phyloP scores from a whole-genome alignment of 1,284 basidiomycete species.

The Xanthoconium separans region DNA sequence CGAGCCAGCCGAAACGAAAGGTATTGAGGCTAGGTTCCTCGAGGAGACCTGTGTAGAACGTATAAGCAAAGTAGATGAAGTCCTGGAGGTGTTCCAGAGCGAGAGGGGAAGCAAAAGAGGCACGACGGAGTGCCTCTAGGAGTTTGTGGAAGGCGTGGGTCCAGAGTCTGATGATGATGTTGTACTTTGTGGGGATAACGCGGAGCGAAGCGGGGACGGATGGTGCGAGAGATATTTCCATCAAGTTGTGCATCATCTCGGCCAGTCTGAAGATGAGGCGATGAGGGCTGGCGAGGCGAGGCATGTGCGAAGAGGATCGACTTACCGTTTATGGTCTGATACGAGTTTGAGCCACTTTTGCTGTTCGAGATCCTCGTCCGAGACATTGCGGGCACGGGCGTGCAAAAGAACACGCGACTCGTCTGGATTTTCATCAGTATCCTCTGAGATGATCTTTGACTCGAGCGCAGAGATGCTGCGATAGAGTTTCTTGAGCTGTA shows the following conservation, averaged over 20 bases:
- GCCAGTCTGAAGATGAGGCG: conserved; percentile 58
- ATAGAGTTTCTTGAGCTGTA: conserved; percentile 80
- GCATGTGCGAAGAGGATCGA: conserved; percentile 3
- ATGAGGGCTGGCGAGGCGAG: conserved; percentile 3
- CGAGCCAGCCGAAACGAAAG: conserved; percentile 88
- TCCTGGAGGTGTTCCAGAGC: conserved; percentile 81
- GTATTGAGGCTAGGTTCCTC: conserved; percentile 74
- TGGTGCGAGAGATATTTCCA: conserved; percentile 84
- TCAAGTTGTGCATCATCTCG: conserved; percentile 85
- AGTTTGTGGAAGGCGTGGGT: conserved; percentile 87
- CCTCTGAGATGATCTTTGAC: conserved; percentile 65
- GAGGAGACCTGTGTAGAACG: conserved; percentile 87
- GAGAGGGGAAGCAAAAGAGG: conserved; percentile 62
- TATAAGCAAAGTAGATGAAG: conserved; percentile 94
- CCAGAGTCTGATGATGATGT: conserved; percentile 94
- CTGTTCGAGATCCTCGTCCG: conserved; percentile 56
- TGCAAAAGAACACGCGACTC: conserved; percentile 56
- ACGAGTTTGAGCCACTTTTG: conserved; percentile 67
- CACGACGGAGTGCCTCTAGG: conserved; percentile 85
- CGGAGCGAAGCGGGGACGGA: conserved; percentile 85
- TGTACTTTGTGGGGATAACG: conserved; percentile 90
- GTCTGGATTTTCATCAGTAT: conserved; percentile 50
- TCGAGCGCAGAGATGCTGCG: conserved; percentile 74
- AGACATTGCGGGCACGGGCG: conserved; percentile 35
- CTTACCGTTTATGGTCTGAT: conserved; percentile 69